Percentiles rank a stretch among this genome's conserved stretches.
phyloP scores from a whole-genome alignment of 768 basidiomycete genomes.

The Lactarius pseudohatsudake region DNA sequence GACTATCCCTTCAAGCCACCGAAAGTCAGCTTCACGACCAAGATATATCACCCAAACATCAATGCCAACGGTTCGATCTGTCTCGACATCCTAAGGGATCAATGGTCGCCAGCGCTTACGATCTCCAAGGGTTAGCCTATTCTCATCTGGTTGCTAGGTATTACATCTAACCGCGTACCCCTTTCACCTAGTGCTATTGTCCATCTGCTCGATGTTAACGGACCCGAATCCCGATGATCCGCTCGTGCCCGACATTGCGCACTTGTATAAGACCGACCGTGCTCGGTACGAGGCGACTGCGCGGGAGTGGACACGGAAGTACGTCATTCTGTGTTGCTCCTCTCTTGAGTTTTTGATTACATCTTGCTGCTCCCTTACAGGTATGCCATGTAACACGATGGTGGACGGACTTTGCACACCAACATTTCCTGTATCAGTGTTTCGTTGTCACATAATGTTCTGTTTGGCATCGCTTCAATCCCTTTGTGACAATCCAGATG shows the following conservation, averaged over 20 bases:
- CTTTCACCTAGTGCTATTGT: slow-evolving; percentile 70
- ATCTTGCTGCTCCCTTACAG: slow-evolving; percentile 18
- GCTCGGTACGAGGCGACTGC: slow-evolving; percentile 96
- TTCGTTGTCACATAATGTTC: slow-evolving; percentile 24
- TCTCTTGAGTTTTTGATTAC: background rate
- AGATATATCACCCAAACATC: slow-evolving; percentile 99
- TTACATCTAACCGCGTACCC: background rate
- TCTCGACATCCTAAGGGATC: slow-evolving; percentile 96
- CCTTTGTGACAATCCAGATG: slow-evolving; percentile 25
- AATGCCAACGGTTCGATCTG: slow-evolving; percentile 99
- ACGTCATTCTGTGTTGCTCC: slow-evolving; percentile 34
- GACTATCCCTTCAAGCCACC: slow-evolving; percentile 99
- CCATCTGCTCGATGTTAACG: slow-evolving; percentile 99
- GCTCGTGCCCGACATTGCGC: slow-evolving; percentile 96
- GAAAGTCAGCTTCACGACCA: slow-evolving; percentile 98
- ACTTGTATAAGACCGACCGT: slow-evolving; percentile 99
- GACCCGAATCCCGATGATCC: slow-evolving; percentile 99
- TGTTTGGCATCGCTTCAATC: slow-evolving; percentile 22
- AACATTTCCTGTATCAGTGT: slow-evolving; percentile 27
- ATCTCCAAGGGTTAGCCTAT: slow-evolving; percentile 87
- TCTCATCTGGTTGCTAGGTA: background rate
- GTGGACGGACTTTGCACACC: slow-evolving; percentile 14
- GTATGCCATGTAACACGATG: slow-evolving; percentile 29
- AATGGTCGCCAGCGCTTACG: slow-evolving; percentile 98
- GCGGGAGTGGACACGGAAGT: slow-evolving; percentile 99